phyloP scores from a whole-genome alignment of 1,284 basidiomycete species.

The Puccinia novopanici region DNA sequence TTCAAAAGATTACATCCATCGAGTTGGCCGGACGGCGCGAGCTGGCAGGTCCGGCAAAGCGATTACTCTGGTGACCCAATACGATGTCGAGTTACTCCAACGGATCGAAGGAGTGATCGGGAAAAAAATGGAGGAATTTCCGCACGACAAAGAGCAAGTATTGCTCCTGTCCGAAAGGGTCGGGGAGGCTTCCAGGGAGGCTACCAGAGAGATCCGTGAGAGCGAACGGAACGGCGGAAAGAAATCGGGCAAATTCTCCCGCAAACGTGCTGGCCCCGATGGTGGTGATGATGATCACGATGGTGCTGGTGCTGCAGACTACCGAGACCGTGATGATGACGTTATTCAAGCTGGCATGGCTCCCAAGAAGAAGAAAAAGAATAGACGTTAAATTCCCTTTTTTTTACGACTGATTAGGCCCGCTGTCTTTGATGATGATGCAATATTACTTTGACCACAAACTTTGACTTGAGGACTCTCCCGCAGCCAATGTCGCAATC shows the following conservation, averaged over 20 bases:
- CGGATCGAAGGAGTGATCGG: slow-evolving; percentile 68
- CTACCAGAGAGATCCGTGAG: slow-evolving; percentile 74
- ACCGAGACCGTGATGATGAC: slow-evolving; percentile 82
- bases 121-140: slow-evolving; percentile 89
- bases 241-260: slow-evolving; percentile 55
- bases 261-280: slow-evolving; percentile 65
- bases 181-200: slow-evolving; percentile 80
- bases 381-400: not conserved
- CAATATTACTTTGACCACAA: no score
- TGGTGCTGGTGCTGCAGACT: slow-evolving; percentile 62
- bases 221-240: slow-evolving; percentile 55
- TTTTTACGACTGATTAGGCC: not conserved
- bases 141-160: slow-evolving; percentile 86
- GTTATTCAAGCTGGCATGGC: slow-evolving; percentile 53
- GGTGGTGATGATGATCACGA: slow-evolving; percentile 54
- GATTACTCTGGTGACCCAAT: slow-evolving; percentile 95
- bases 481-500: no score
- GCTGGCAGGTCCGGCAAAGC: slow-evolving; percentile 93
- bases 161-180: slow-evolving; percentile 85
- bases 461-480: no score
- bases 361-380: slow-evolving; percentile 48
- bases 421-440: not conserved
- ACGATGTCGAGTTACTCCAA: slow-evolving; percentile 94
- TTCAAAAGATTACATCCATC: slow-evolving; percentile 98
- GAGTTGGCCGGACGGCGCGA: slow-evolving; percentile 94